phyloP scores from a whole-genome alignment of 805 yeast genomes.

The Dipodascus albidus region DNA sequence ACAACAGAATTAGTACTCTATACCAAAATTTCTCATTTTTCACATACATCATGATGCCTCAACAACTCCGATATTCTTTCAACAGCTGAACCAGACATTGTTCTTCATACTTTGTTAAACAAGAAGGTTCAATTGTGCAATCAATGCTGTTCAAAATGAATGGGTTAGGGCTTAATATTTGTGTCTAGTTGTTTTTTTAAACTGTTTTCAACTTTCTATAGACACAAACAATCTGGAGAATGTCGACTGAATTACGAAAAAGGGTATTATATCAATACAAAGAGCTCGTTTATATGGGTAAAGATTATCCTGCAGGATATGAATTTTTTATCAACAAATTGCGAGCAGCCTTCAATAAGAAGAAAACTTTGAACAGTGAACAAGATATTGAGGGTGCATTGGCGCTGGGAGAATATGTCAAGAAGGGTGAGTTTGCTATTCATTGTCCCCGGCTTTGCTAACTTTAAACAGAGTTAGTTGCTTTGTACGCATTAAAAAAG shows the following conservation, averaged over 20 bases:
- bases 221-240: neutral
- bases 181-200: neutral
- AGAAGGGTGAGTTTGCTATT: constrained; percentile 21
- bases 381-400: constrained; percentile 23
- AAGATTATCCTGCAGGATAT: constrained; percentile 29
- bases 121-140: too few relatives aligned
- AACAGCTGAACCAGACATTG: constrained; percentile 10
- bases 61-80: constrained; percentile 18
- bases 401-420: constrained; percentile 27
- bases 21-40: too few relatives aligned
- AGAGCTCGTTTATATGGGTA: constrained; percentile 28
- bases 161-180: neutral
- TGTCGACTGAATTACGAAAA: constrained; percentile 1
- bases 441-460: neutral
- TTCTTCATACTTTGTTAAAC: neutral
- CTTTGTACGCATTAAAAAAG: constrained; percentile 25
- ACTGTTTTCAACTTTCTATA: neutral
- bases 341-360: constrained; percentile 22
- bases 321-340: constrained; percentile 19
- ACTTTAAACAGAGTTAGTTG: constrained; percentile 18
- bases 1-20: too few relatives aligned
- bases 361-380: constrained; percentile 14
- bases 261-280: constrained; percentile 26
- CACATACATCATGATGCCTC: constrained; percentile 16
- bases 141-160: neutral